These are phyloP conservation scores for Salix exigua DNA, from an alignment of 345 rosid species.

Conservation along the genomic window DNA sequence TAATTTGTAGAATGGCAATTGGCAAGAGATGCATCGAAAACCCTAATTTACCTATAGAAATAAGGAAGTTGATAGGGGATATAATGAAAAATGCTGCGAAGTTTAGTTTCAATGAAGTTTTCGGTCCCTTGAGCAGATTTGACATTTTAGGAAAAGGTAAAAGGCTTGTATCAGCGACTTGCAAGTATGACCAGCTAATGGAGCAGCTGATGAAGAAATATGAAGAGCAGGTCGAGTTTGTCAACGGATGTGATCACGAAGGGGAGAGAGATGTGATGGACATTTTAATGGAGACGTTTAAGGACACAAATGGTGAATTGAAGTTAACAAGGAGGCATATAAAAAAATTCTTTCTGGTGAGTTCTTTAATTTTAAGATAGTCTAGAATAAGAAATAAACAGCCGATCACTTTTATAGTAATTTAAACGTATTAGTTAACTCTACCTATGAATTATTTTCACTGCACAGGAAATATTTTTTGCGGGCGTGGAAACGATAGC, in stretches of 20 bases:
- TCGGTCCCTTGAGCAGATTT: slow-evolving; percentile 57
- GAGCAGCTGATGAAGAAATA: slow-evolving; percentile 57
- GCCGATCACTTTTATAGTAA: too few relatives aligned
- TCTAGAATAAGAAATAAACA: background rate
- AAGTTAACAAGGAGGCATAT: slow-evolving; percentile 56
- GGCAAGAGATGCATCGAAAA: slow-evolving; percentile 54
- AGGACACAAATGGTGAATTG: slow-evolving; percentile 44
- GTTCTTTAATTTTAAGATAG: slow-evolving; percentile 1
- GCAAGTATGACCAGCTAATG: slow-evolving; percentile 43
- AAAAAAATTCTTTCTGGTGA: slow-evolving; percentile 63
- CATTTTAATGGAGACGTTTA: slow-evolving; percentile 55
- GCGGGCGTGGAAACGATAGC: slow-evolving; percentile 11
- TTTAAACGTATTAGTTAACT: too few relatives aligned
- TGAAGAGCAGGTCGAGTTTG: slow-evolving; percentile 27
- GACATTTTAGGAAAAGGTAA: slow-evolving; percentile 59
- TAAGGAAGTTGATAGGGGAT: slow-evolving; percentile 33
- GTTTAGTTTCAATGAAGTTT: slow-evolving; percentile 50
- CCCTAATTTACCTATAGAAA: slow-evolving; percentile 39
- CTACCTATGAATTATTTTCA: background rate
- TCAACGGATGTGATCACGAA: slow-evolving; percentile 2
- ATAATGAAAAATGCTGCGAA: slow-evolving; percentile 52
- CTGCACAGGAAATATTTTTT: background rate
- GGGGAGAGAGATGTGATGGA: slow-evolving; percentile 50
- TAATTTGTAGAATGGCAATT: slow-evolving; percentile 64
- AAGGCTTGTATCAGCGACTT: slow-evolving; percentile 39